Evolutionary conservation across 129 eudicot species (phyloP), one percentile per base, ranked within the genome.

Genomic region (Saussurea involucrata): DNA sequence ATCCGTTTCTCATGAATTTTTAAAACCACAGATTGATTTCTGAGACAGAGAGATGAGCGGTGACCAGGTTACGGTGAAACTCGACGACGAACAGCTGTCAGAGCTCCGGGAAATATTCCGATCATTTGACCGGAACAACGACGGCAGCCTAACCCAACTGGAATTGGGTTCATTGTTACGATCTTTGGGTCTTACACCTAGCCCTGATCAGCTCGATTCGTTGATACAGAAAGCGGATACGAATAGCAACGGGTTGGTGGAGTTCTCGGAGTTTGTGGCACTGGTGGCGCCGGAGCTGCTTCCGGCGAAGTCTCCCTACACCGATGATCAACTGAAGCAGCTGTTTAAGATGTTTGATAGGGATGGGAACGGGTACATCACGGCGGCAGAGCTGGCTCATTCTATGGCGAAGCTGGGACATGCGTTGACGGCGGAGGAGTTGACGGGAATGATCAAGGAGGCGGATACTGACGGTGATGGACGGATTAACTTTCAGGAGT

Each of bases 381-480:
- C 96, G 6, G 96, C 93, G 33, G 92, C 92, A 0, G 98, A 95
- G 89, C 76, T 95, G 84, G 97, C 96, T 13, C 94, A 92, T 73
- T 92, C 97, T 0, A 92, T 95, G 98, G 97, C 96, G 7, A 86
- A 88, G 80, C 92, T 95, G 6, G 98, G 98, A 17, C 97, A 95
- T 44, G 92, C 97, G 21, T 74, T 95, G 86, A 95, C 96, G 11
- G 92, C 88, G 8, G 98, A 95, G 80, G 98, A 95, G 88, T 60
- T 95, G 44, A 87, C 96, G 5, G 97, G 93, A 76, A 95, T 95
- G 98, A 89, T 95, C 36, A 86, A 75, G 65, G 98, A 95, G 73
- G 98, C 98, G 18, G 98, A 95, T 79, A 81, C 89, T 0, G 96
- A 95, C 37, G 98, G 98, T 4, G 98, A 91, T 76, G 98, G 98